Base-by-base conservation (phyloP, 305 asterid species). In the Plantago coronopus region DNA sequence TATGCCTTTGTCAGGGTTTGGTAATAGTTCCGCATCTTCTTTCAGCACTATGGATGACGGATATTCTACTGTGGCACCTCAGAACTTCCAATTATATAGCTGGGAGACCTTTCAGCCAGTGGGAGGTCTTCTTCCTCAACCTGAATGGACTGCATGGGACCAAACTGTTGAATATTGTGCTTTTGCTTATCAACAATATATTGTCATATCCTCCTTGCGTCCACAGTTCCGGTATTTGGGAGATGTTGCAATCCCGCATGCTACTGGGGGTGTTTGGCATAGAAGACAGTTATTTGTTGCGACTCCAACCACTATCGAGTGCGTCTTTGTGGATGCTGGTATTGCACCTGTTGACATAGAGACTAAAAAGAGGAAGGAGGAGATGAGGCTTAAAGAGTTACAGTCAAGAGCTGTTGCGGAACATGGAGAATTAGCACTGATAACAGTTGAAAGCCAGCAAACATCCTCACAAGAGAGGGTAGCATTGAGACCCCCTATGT, bases 71-170 rank as follows among this genome's bases (percentile, higher is more conserved):
- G 89, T 82, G 37, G 82, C 93, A 53, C 84, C 97, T 7, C 86
- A 79, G 49, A 93, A 85, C 75, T 87, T 89, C 62, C 97, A 89
- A 69, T 74, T 93, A 47, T 93, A 77, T 66, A 93, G 97, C 79
- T 93, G 98, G 97, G 98, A 93, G 75, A 79, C 86, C 64, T 93
- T 89, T 77, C 88, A 93, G 82, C 94, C 98, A 0, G 89, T 93
- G 46, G 98, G 97, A 43, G 87, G 80, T 61, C 96, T 89, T 79
- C 95, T 93, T 69, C 97, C 97, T 59, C 98, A 93, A 72, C 98
- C 98, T 22, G 98, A 89, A 67, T 89, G 97, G 97, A 86, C 96
- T 5, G 95, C 96, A 17, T 93, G 98, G 98, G 98, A 89, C 74
- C 95, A 89, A 74, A 93, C 98, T 51, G 96, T 93, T 57, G 98